Conservation (phyloP, 2,329 filamentous ascomycete species). For the Xylaria polymorpha region DNA sequence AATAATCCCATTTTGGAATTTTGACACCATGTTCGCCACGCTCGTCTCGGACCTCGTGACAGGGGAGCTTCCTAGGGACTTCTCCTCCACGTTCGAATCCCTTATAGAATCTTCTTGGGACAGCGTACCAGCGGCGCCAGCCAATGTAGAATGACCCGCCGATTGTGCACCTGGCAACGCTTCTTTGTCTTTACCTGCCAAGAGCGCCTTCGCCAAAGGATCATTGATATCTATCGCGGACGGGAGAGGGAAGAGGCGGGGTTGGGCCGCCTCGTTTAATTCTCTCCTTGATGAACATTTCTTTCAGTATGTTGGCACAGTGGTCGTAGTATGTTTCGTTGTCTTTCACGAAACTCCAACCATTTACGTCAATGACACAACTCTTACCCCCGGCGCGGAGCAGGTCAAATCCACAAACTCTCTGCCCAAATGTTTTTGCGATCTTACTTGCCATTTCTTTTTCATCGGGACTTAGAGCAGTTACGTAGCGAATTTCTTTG, state of each 20-base stretch:
- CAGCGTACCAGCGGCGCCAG: constrained; percentile 28
- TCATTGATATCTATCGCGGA: constrained; percentile 56
- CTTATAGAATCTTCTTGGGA: constrained; percentile 38
- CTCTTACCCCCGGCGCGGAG: constrained; percentile 88
- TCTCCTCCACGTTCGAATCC: constrained; percentile 44
- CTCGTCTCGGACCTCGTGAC: constrained; percentile 44
- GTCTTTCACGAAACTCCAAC: constrained; percentile 99
- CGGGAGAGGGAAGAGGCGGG: constrained; percentile 63
- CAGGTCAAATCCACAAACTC: constrained; percentile 95
- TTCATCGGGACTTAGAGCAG: constrained; percentile 82
- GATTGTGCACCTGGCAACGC: constrained; percentile 41
- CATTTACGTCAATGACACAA: constrained; percentile 98
- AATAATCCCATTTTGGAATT: constrained; percentile 52
- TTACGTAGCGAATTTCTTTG: constrained; percentile 96
- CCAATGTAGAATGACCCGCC: constrained; percentile 39
- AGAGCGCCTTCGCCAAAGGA: constrained; percentile 47
- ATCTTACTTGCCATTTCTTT: constrained; percentile 89
- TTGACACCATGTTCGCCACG: constrained; percentile 46
- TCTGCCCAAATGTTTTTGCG: constrained; percentile 89
- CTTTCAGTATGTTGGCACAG: constrained; percentile 84
- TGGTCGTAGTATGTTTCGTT: constrained; percentile 99
- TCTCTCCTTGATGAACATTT: constrained; percentile 88
- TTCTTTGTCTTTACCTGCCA: constrained; percentile 56
- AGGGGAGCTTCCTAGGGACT: constrained; percentile 30
- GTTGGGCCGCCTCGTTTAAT: constrained; percentile 71